These are phyloP conservation scores for Diutina catenulata DNA, from an alignment of 1,139 yeast genomes.

Conservation along the genomic window DNA sequence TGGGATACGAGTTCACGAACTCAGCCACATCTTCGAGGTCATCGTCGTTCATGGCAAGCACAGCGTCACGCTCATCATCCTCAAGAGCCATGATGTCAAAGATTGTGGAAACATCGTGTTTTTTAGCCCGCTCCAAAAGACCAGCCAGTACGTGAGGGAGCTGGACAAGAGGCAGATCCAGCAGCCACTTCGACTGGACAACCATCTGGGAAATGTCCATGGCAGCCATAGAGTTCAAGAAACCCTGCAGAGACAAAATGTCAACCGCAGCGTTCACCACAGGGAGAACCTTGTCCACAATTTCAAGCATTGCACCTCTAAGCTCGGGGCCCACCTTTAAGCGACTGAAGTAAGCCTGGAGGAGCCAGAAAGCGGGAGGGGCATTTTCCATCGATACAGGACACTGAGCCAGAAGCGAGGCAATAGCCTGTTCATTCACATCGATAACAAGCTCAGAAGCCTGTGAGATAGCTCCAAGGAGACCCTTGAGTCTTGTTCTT, in stretches of 20 bases:
- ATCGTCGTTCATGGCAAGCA: conserved; percentile 44
- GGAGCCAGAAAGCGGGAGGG: conserved; percentile 13
- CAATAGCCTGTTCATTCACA: not conserved
- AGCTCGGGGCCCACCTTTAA: conserved; percentile 45
- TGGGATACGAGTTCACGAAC: conserved; percentile 85
- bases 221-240: conserved; percentile 63
- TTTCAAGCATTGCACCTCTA: conserved; percentile 38
- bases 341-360: conserved; percentile 78
- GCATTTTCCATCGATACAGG: too few species aligned
- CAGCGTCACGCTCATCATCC: conserved; percentile 57
- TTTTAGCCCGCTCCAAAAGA: conserved; percentile 46
- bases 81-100: conserved; percentile 82
- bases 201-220: conserved; percentile 89
- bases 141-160: conserved; percentile 54
- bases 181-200: conserved; percentile 78
- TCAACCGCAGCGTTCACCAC: conserved; percentile 64
- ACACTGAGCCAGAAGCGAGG: too few species aligned
- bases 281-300: conserved; percentile 37
- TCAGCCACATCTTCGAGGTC: conserved; percentile 57
- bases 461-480: conserved; percentile 55
- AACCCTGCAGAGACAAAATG: conserved; percentile 69
- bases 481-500: conserved; percentile 45
- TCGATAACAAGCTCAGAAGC: conserved; percentile 48
- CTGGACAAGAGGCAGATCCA: conserved; percentile 71
- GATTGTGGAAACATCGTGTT: conserved; percentile 52